Base-by-base conservation (phyloP, 2,329 filamentous ascomycete species). In the Penicillium sp. region DNA sequence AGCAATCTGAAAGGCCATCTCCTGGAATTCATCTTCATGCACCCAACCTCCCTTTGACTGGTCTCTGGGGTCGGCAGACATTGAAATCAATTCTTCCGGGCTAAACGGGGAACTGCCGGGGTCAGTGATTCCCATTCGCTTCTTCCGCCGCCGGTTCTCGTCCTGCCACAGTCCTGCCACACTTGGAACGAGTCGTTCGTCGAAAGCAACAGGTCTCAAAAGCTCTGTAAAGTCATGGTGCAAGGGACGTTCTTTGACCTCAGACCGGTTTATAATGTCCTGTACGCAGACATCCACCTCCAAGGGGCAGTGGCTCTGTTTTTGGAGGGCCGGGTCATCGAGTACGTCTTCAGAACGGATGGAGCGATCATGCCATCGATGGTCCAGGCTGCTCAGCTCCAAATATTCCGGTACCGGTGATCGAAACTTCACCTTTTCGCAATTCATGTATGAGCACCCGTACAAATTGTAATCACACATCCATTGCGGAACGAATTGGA, bases 391-490 rank as follows among this genome's bases (percentile, higher is more conserved):
- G 49, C 79, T 78, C n/a, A 83, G 73, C 20, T 85, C 78, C n/a
- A 83, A 75, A 60, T 81, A 83, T 7, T 79, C 74, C 0, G 91
- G 91, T 1, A 96, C 75, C 0, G 90, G 90, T 2, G 77, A 76
- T 47, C 93, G 82, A 64, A 95, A 96, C 25, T 73, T 78, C 1
- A 84, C 81, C 55, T 82, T 87, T 8, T 76, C 76, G 43, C 83
- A 86, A 50, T 92, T 81, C 56, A 97, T 83, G 62, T 92, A 95
- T 48, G 83, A 86, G 66, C 93, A 98, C 6, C 95, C 95, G 67
- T 95, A 97, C 58, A 98, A 76, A 66, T 96, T 98, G 75, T 95
- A 98, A 68, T 98, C 95, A 56, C 86, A 87, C 93, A 98, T 97
- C 81, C 95, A 98, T 71, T 98, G 95, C 8, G 93, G 78, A 7